Evolutionary conservation across 192 early-diverging fungal species (phyloP).

Genomic region (Backusella mclennaniae): DNA sequence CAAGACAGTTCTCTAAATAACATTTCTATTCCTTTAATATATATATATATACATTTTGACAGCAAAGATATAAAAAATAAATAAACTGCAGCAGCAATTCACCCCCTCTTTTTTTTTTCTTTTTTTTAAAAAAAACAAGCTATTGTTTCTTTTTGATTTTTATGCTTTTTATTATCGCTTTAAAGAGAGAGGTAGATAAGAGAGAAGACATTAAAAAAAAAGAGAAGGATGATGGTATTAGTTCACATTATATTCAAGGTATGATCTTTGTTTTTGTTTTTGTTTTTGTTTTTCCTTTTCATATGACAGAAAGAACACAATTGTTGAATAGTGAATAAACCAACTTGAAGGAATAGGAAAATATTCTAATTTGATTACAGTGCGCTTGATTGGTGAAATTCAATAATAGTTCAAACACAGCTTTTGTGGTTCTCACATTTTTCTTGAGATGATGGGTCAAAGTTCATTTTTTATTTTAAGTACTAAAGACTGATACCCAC

Average conservation of each 20-base stretch:
- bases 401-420: background rate
- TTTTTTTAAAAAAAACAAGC: background rate
- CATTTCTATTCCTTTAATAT: no score
- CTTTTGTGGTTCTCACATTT: background rate
- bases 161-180: background rate
- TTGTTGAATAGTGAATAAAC: background rate
- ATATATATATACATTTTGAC: background rate
- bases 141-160: background rate
- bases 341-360: background rate
- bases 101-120: background rate
- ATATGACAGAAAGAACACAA: background rate
- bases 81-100: background rate
- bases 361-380: background rate
- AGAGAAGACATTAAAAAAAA: background rate
- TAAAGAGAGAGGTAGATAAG: background rate
- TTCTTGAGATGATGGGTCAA: background rate
- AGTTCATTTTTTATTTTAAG: background rate
- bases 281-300: background rate
- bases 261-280: background rate
- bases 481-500: no score
- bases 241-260: background rate
- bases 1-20: constrained; percentile 6
- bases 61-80: background rate
- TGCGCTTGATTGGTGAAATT: background rate
- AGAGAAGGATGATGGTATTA: background rate